Percentiles rank a stretch among this genome's conserved stretches.
Conservation (phyloP, 2,329 filamentous ascomycete species). For the Exophiala alcalophila region DNA sequence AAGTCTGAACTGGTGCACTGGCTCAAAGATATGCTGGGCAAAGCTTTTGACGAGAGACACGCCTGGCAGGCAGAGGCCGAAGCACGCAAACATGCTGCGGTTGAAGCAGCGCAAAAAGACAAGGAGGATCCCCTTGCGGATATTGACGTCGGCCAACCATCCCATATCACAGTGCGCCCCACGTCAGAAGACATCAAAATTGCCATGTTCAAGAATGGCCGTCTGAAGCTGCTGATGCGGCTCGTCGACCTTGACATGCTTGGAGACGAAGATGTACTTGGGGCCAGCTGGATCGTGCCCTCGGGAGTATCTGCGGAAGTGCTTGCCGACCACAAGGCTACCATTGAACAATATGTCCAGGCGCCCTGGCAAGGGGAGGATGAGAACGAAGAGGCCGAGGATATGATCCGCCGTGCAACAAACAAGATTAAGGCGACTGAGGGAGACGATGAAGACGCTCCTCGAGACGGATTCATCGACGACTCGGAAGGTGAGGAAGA, state of each 20-base stretch:
- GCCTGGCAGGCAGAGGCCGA: constrained; percentile 73
- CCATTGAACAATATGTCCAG: constrained; percentile 75
- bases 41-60: constrained; percentile 68
- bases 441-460: constrained; percentile 34
- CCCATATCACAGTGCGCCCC: constrained; percentile 39
- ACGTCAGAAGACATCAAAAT: constrained; percentile 40
- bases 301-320: constrained; percentile 60
- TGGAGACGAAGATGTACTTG: constrained; percentile 66
- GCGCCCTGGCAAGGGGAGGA: constrained; percentile 75
- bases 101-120: constrained; percentile 16
- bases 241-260: constrained; percentile 67
- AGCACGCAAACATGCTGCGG: constrained; percentile 39
- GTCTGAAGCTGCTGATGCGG: constrained; percentile 79
- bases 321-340: constrained; percentile 65
- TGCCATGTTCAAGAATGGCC: constrained; percentile 84
- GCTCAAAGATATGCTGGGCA: constrained; percentile 69
- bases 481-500: constrained; percentile 61
- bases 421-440: constrained; percentile 33
- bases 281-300: constrained; percentile 77
- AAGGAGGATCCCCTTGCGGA: constrained; percentile 31
- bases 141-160: constrained; percentile 30
- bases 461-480: constrained; percentile 60
- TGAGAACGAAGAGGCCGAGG: constrained; percentile 64
- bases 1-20: constrained; percentile 74
- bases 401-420: constrained; percentile 71